Evolutionary conservation across 1,284 basidiomycete species (phyloP).

Genomic region (Ustilago curta): DNA sequence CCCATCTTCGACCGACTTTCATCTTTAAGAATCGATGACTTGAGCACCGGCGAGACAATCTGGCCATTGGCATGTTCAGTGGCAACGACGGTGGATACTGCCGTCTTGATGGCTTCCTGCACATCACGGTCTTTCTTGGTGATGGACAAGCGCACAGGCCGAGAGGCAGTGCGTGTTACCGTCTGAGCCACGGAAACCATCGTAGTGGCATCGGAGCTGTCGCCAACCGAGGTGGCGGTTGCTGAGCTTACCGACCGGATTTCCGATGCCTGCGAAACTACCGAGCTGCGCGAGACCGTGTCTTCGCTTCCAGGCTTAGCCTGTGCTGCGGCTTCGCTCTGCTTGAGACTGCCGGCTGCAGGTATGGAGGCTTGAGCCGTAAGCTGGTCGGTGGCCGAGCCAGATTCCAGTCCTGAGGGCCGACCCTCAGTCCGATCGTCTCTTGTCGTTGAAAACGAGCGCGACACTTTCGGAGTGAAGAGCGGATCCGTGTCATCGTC

Average conservation of each 20-base stretch:
- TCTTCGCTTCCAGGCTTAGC: background rate
- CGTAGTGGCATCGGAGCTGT: slow-evolving; percentile 7
- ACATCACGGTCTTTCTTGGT: slow-evolving; percentile 13
- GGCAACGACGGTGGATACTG: slow-evolving; percentile 9
- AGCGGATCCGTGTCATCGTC: slow-evolving; percentile 9
- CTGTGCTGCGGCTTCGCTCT: background rate
- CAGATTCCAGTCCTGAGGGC: background rate
- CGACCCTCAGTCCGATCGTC: background rate
- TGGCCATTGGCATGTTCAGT: slow-evolving; percentile 8
- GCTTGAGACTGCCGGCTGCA: background rate
- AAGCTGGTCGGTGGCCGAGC: background rate
- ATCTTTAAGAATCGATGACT: background rate
- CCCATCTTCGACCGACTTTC: background rate
- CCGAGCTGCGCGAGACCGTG: background rate
- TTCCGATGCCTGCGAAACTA: background rate
- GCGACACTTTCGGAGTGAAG: slow-evolving; percentile 15
- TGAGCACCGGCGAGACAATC: slow-evolving; percentile 5
- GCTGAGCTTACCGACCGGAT: background rate
- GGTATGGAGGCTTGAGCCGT: background rate
- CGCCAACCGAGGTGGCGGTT: background rate
- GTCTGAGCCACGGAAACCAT: slow-evolving; percentile 6
- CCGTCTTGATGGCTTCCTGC: slow-evolving; percentile 6
- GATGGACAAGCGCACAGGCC: slow-evolving; percentile 12
- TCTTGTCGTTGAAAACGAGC: background rate
- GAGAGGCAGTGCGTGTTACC: slow-evolving; percentile 3